These are phyloP conservation scores for Tolypocladium ovalisporum DNA, from an alignment of 2,329 filamentous ascomycete species.

Conservation along the genomic window DNA sequence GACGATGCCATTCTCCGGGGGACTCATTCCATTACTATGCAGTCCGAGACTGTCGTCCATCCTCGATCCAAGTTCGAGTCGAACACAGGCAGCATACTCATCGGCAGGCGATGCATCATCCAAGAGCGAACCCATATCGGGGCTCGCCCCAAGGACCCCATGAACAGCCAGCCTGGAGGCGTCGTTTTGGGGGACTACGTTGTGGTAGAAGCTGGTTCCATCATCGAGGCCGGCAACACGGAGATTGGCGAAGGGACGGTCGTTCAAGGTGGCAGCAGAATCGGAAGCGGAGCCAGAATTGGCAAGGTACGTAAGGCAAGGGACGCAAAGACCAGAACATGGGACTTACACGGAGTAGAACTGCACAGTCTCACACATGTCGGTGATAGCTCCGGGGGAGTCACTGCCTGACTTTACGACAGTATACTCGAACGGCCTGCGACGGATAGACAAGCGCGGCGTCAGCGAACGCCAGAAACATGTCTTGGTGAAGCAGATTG, in stretches of 20 bases:
- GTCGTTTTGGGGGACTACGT: constrained; percentile 51
- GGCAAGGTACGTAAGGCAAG: constrained; percentile 40
- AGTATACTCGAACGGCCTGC: constrained; percentile 53
- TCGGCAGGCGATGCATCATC: constrained; percentile 74
- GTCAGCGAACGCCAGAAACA: constrained; percentile 52
- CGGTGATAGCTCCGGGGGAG: constrained; percentile 45
- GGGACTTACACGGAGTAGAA: constrained; percentile 31
- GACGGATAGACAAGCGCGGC: constrained; percentile 47
- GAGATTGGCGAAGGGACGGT: constrained; percentile 49
- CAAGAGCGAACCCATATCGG: constrained; percentile 57
- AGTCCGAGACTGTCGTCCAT: constrained; percentile 71
- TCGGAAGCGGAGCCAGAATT: constrained; percentile 50
- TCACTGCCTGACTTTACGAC: constrained; percentile 57
- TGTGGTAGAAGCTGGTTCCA: constrained; percentile 46
- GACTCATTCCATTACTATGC: constrained; percentile 67
- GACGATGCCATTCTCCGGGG: constrained; percentile 56
- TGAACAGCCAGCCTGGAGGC: constrained; percentile 27
- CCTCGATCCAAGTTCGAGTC: constrained; percentile 74
- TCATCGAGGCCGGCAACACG: constrained; percentile 52
- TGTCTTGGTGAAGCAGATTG: constrained; percentile 55
- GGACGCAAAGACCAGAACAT: not conserved
- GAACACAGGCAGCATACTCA: constrained; percentile 63
- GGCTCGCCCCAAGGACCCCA: constrained; percentile 20
- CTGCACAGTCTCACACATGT: constrained; percentile 59
- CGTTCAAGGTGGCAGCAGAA: constrained; percentile 47